phyloP scores from a whole-genome alignment of 192 early-diverging fungal genomes.

The Dispira simplex region DNA sequence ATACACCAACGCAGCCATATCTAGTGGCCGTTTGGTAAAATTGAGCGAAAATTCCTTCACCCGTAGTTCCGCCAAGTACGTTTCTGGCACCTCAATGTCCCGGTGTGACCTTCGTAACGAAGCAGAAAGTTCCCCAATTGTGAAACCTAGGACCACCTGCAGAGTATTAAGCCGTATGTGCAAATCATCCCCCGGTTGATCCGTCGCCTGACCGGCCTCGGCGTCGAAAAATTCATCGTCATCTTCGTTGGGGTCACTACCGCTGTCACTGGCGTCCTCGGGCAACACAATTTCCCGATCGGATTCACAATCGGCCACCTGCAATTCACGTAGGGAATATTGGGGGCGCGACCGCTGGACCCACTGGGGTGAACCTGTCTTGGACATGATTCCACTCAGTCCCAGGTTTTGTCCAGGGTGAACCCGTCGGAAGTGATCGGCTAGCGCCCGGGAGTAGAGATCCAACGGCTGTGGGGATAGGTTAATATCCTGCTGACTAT shows the following conservation, averaged over 20 bases:
- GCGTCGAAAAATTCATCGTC: constrained; percentile 10
- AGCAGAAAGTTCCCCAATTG: constrained; percentile 48
- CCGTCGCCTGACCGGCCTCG: background rate
- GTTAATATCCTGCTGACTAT: no score
- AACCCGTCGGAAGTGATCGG: no score
- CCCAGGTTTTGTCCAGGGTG: no score
- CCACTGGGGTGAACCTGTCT: no score
- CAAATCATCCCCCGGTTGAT: background rate
- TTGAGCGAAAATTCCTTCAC: constrained; percentile 55
- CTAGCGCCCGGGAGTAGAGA: no score
- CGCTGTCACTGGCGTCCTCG: background rate
- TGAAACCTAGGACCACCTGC: constrained; percentile 37
- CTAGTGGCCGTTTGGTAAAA: constrained; percentile 52
- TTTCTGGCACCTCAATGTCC: constrained; percentile 25
- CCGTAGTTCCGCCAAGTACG: constrained; percentile 41
- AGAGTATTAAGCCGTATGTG: constrained; percentile 11
- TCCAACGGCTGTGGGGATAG: no score
- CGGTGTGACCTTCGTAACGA: constrained; percentile 40
- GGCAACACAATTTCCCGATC: no score
- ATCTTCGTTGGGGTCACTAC: constrained; percentile 6
- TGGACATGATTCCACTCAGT: no score
- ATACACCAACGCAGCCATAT: constrained; percentile 23
- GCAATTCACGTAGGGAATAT: no score
- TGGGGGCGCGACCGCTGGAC: no score
- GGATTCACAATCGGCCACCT: no score